Evolutionary conservation across 1,284 basidiomycete genomes (phyloP), one percentile per base, ranked within the genome.

Genomic region (Vanrija sp.): DNA sequence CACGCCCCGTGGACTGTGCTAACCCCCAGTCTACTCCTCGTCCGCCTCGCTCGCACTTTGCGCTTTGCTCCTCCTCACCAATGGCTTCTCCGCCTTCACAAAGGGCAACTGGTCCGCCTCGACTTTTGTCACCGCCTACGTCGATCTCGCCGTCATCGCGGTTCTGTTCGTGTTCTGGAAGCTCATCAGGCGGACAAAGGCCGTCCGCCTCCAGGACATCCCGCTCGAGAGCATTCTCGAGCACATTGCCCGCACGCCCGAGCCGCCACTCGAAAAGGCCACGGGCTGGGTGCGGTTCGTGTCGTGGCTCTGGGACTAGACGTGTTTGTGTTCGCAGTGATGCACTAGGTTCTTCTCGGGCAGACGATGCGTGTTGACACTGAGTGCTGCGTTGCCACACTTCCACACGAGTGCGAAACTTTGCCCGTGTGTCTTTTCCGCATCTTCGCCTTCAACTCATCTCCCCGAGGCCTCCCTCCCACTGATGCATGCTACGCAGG

Each of bases 241-340:
- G 4, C 51, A 46, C 6, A 62, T 64, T 15, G 49, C 52, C 38
- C 49, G 42, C 38, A 53, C 23, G 55, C 59, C 52, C 18, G 60
- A 63, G 18, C 45, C 52, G 46, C 38, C 43, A 2, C 55, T 43
- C 10, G 28, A 43, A 26, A 29, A 39, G 18, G 12, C n/a, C n/a
- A 52, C 26, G 21, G 54, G 58, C 1, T 58, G 52, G 52, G 16
- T 54, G 10, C 47, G 60, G 14, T 44, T 50, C 23, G 42, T 66
- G 16, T 58, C 57, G 9, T 62, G 58, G 57, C 42, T 66, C 21
- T 66, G 63, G 63, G 61, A 66, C 38, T 66, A 64, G 55, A 5
- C 14, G 34, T 34, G 34, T 34, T 8, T 34, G 34, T 34, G 6
- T 34, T 14, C 34, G 9, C 34, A 14, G 34, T 12, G 34, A 34